Evolutionary conservation across 352 stramenopile species (phyloP), one percentile per base, ranked within the genome.

Genomic region (Globisporangium megalacanthum): DNA sequence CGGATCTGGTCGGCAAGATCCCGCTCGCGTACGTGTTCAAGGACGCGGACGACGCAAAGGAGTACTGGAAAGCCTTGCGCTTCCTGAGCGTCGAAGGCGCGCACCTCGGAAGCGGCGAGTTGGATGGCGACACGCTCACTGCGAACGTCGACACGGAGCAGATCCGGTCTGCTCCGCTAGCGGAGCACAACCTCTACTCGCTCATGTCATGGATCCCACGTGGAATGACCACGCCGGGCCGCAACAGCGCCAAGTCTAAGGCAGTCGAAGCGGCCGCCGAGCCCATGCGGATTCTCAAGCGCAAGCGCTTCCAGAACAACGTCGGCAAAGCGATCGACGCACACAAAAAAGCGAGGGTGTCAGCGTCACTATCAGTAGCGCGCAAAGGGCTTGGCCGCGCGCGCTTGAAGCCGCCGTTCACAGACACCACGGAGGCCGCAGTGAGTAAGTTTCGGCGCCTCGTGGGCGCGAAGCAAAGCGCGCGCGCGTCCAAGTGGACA

Each of bases 31-130:
- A 88, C 41, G 39, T 56, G 17, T 64, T 92, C 31, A 54, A 68
- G 11, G 55, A 45, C 45, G 53, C 60, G 5, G 71, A 87, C 1
- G 60, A 78, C 53, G 73, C 66, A 11, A 81, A 75, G 58, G 68
- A 75, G n/a, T 92, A 86, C 44, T 92, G 83, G 83, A 85, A 87
- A 9, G 70, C 76, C 3, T 59, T 92, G 33, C 71, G 73, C n/a
- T 86, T 89, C 50, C 64, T 92, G 45, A 86, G 75, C 39, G 54
- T 89, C 3, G 81, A 92, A 55, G 78, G 80, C 1, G 83, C 70
- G 50, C 72, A 68, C 25, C 52, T 91, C 44, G 77, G 81, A 9
- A 80, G 42, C 31, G 60, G 67, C 15, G 70, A 52, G 1, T 52
- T 62, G 5, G 69, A 77, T 49, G 55, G 52, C 3, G 68, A 75